Base-by-base conservation (phyloP, 1,139 yeast genomes). In the Saccharomyces hybrid region DNA sequence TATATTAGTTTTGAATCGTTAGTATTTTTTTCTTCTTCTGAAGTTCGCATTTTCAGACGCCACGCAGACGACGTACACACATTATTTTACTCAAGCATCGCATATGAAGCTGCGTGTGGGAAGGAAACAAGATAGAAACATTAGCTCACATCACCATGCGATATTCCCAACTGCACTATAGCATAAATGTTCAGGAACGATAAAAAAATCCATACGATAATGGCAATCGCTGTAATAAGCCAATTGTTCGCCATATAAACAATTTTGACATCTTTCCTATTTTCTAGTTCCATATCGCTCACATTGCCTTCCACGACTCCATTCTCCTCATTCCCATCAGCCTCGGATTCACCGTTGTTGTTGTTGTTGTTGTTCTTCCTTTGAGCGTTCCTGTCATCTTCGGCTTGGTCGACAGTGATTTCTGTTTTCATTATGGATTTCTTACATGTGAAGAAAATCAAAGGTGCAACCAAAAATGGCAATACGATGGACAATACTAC, bases 381-480 rank as follows among this genome's bases (percentile, higher is more conserved):
- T 11, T 28, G 44, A 47, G 42, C 47, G 19, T 47, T 34, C 21
- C 47, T n/a, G 21, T 42, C 42, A 8, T 47, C 51, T 16, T 50
- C 49, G 29, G 55, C 55, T 4, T 61, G 57, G 9, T 57, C 57
- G 9, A 48, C 47, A 16, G 51, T 52, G 63, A 75, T 66, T 57
- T 75, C 76, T 5, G 81, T 79, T 53, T 71, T 74, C 96, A 88
- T 88, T 51, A 82, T 76, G 26, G 77, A 73, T 63, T 79, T 82
- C 46, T 74, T 75, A 59, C 87, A 81, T 1, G 95, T 87, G 67
- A 88, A 83, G 66, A 82, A 87, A 52, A 88, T 81, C 67, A 88
- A 74, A 3, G 95, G 95, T 1, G 91, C 90, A 12, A 88, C 82
- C 47, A 88, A 73, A 57, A 87, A 81, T 2, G 95, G 95, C 56